These are phyloP conservation scores for Volvox reticuliferus DNA, from an alignment of 139 green algal species.

Conservation along the genomic window DNA sequence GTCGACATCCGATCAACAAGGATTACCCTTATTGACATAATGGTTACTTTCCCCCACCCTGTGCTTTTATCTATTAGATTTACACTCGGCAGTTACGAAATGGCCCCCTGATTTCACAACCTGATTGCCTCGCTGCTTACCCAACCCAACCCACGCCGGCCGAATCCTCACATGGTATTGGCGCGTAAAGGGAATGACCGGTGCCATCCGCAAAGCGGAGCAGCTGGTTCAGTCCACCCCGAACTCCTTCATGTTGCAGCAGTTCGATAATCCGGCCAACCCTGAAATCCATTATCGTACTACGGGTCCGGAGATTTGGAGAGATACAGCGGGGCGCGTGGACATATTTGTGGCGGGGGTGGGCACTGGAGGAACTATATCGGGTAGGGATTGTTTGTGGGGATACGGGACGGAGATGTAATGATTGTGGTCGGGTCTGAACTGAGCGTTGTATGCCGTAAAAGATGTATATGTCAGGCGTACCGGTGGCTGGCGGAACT, in stretches of 20 bases:
- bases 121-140: no score
- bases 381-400: slow-evolving; percentile 58
- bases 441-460: no score
- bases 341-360: slow-evolving; percentile 96
- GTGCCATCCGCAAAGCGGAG: slow-evolving; percentile 92
- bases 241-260: slow-evolving; percentile 93
- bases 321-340: slow-evolving; percentile 84
- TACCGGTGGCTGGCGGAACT: no score
- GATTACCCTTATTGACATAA: no score
- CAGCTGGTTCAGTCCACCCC: slow-evolving; percentile 78
- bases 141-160: not conserved
- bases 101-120: no score
- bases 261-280: slow-evolving; percentile 99
- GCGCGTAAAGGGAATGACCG: slow-evolving; percentile 79
- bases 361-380: slow-evolving; percentile 98
- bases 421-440: no score
- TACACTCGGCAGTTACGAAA: no score
- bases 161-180: not conserved
- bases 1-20: no score
- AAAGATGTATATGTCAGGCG: no score
- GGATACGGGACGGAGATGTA: no score
- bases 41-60: no score
- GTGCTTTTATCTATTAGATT: no score
- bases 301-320: slow-evolving; percentile 95
- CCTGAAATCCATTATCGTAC: slow-evolving; percentile 67